Evolutionary conservation across 306 rosid species (phyloP).

Genomic region (Rosa chinensis): DNA sequence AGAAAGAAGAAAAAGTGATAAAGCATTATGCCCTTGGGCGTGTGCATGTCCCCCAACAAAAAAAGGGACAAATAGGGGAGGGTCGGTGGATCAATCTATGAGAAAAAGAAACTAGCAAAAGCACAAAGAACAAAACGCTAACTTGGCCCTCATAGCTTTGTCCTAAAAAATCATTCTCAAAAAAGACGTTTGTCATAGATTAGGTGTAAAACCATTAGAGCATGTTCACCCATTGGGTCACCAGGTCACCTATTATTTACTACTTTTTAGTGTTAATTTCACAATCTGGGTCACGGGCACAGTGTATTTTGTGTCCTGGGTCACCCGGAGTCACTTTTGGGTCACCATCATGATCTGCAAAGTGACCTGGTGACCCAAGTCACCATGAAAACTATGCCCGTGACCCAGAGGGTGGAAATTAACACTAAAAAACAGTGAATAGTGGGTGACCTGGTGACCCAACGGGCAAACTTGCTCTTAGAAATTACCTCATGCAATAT

Average conservation of each 20-base stretch:
- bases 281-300: no score
- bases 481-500: background rate
- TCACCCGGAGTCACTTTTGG: no score
- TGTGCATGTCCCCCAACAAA: slow-evolving; percentile 40
- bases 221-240: no score
- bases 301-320: no score
- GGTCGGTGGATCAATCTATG: slow-evolving; percentile 29
- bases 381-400: no score
- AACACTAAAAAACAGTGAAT: no score
- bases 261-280: no score
- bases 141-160: slow-evolving; percentile 28
- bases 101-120: slow-evolving; percentile 20
- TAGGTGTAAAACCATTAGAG: background rate
- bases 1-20: slow-evolving; percentile 29
- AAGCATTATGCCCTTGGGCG: slow-evolving; percentile 35
- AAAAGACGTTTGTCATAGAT: slow-evolving; percentile 9
- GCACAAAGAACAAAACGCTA: slow-evolving; percentile 36
- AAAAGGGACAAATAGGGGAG: background rate
- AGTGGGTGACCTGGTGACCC: no score
- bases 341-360: no score
- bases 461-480: background rate
- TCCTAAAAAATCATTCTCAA: background rate
- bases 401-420: no score
- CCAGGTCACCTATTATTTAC: no score
- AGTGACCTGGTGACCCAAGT: no score